phyloP scores from a whole-genome alignment of 2,329 filamentous ascomycete species.

The Colletotrichum lindemuthianum region DNA sequence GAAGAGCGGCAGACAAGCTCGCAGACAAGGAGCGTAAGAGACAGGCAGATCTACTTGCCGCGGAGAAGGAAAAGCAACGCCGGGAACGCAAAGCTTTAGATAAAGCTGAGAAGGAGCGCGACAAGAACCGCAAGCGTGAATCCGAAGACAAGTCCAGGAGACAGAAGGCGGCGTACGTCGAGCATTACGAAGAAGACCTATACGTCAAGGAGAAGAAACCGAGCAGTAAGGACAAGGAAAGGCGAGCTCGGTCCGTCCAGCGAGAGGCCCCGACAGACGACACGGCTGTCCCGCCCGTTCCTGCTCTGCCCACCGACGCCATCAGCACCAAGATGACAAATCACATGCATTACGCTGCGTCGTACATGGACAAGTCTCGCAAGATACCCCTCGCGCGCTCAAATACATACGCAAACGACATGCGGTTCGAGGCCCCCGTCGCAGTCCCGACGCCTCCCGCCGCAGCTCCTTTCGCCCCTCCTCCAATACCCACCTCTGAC shows the following conservation, averaged over 20 bases:
- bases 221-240: slow-evolving; percentile 43
- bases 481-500: slow-evolving; percentile 21
- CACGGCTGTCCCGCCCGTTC: slow-evolving; percentile 7
- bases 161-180: slow-evolving; percentile 46
- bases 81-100: slow-evolving; percentile 48
- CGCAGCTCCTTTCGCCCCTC: slow-evolving; percentile 17
- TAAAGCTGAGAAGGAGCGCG: slow-evolving; percentile 43
- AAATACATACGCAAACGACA: slow-evolving; percentile 16
- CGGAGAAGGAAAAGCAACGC: slow-evolving; percentile 46
- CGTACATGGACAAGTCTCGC: slow-evolving; percentile 34
- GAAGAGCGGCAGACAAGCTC: slow-evolving; percentile 28
- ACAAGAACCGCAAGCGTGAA: slow-evolving; percentile 51
- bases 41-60: neutral
- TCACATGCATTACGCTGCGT: slow-evolving; percentile 28
- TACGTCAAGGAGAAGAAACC: slow-evolving; percentile 52
- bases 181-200: slow-evolving; percentile 46
- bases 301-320: slow-evolving; percentile 10
- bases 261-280: slow-evolving; percentile 21
- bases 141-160: slow-evolving; percentile 47
- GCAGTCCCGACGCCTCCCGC: slow-evolving; percentile 32
- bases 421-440: slow-evolving; percentile 17
- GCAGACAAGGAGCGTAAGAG: slow-evolving; percentile 37
- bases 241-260: slow-evolving; percentile 27
- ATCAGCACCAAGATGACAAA: slow-evolving; percentile 12
- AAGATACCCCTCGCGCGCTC: slow-evolving; percentile 24